Evolutionary conservation across 768 basidiomycete genomes (phyloP).

Genomic region (Leccinum fibrillosum): DNA sequence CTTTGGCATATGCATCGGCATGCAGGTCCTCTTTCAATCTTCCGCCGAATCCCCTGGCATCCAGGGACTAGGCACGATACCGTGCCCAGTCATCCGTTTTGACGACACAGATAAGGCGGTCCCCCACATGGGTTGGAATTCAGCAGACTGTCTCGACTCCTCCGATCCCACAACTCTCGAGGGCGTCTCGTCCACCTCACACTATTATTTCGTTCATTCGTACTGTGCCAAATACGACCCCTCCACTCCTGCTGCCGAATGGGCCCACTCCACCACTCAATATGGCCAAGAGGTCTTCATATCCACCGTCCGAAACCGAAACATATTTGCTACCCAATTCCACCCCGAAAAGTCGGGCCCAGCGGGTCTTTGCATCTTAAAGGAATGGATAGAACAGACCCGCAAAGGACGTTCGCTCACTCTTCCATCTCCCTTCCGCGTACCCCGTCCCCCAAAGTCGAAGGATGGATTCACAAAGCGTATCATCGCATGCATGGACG

Average conservation of each 20-base stretch:
- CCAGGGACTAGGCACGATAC: constrained; percentile 81
- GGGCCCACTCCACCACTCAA: constrained; percentile 84
- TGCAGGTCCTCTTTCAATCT: constrained; percentile 91
- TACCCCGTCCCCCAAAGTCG: constrained; percentile 37
- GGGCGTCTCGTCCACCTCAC: constrained; percentile 49
- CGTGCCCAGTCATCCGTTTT: constrained; percentile 77
- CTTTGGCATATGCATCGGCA: constrained; percentile 97
- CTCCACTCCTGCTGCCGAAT: constrained; percentile 57
- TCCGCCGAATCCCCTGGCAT: constrained; percentile 72
- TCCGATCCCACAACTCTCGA: constrained; percentile 39
- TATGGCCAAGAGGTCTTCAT: constrained; percentile 94
- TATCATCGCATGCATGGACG: constrained; percentile 96
- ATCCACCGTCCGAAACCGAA: constrained; percentile 76
- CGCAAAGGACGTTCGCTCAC: constrained; percentile 36
- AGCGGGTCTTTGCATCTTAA: constrained; percentile 79
- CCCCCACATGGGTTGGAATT: constrained; percentile 98
- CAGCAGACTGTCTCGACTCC: constrained; percentile 56
- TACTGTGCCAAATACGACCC: constrained; percentile 79
- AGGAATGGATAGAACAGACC: constrained; percentile 71
- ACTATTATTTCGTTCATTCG: constrained; percentile 98
- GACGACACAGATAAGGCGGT: constrained; percentile 74
- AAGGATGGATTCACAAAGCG: constrained; percentile 83
- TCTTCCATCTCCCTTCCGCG: constrained; percentile 27
- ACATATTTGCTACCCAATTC: constrained; percentile 92
- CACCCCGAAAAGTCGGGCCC: constrained; percentile 97